Conservation (phyloP, 305 asterid species). For the Striga hermonthica region DNA sequence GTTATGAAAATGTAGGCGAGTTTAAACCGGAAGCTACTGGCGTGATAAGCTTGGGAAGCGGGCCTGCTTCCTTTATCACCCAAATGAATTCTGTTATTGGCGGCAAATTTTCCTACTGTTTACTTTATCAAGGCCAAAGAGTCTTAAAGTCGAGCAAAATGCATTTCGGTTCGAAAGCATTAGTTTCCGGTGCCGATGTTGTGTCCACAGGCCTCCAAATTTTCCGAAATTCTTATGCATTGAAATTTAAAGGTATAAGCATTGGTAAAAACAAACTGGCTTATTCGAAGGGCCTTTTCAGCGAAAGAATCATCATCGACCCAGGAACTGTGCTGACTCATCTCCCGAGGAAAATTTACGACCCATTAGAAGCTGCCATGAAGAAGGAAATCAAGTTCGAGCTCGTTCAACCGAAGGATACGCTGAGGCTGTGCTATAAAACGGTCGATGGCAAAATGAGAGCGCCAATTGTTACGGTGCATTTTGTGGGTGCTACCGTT, state of each 20-base stretch:
- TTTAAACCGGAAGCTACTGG: slow-evolving; percentile 33
- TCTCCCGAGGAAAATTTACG: slow-evolving; percentile 34
- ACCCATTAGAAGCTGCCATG: slow-evolving; percentile 20
- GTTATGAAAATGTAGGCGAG: slow-evolving; percentile 31
- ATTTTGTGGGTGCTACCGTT: slow-evolving; percentile 45
- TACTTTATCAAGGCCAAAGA: slow-evolving; percentile 19
- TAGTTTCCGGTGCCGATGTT: slow-evolving; percentile 32
- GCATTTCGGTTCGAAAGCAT: slow-evolving; percentile 31
- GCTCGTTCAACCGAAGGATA: slow-evolving; percentile 30
- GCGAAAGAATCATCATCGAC: slow-evolving; percentile 37
- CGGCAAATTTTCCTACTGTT: slow-evolving; percentile 35
- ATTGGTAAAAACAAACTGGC: slow-evolving; percentile 27
- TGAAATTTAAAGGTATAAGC: slow-evolving; percentile 29
- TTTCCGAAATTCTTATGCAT: slow-evolving; percentile 26
- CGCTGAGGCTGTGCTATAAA: slow-evolving; percentile 36
- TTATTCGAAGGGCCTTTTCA: neutral
- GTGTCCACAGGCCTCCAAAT: slow-evolving; percentile 25
- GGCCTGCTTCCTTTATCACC: slow-evolving; percentile 31
- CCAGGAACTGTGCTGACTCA: slow-evolving; percentile 50
- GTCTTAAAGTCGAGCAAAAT: slow-evolving; percentile 29
- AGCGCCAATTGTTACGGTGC: slow-evolving; percentile 37
- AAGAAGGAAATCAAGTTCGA: slow-evolving; percentile 24
- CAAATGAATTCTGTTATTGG: slow-evolving; percentile 29
- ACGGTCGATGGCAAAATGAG: neutral
- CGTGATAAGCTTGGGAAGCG: slow-evolving; percentile 43